Base-by-base conservation (phyloP, 257 asterid genomes). In the Ehretia macrophylla region DNA sequence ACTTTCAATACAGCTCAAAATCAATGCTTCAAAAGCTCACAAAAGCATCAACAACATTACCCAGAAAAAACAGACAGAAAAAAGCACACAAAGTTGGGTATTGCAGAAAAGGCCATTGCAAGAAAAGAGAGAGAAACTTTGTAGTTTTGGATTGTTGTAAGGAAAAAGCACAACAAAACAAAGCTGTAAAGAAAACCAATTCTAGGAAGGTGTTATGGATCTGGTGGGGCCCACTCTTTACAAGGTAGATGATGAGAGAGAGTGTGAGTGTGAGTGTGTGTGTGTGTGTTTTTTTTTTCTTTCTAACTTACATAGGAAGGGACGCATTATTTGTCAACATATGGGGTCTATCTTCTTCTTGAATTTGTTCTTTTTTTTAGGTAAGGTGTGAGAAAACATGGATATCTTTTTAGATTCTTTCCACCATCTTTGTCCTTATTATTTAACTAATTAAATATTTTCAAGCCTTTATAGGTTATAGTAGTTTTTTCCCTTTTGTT, bases 271-370 rank as follows among this genome's bases (percentile, higher is more conserved):
- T 64, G 52, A 77, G 47, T 42, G 16, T 10, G 20, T 3, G 20
- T 4, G 18, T 70, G n/a, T n/a, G n/a, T n/a, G n/a, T n/a, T n/a
- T n/a, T n/a, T n/a, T n/a, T n/a, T n/a, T n/a, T n/a, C n/a, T n/a
- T n/a, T n/a, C n/a, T n/a, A 74, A 72, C 85, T 83, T 77, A 74
- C 71, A 59, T 66, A 62, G 67, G 83, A 80, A 82, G n/a, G 72
- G 87, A 75, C 76, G 72, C 75, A 62, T 84, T 87, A 83, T 79
- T 81, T 81, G 87, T 86, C 87, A 86, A 77, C 73, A 61, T 19
- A 39, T 68, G 75, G 84, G 85, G 60, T 68, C 44, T 32, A 22
- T 50, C 32, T 64, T 37, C 11, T 14, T 37, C 45, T 64, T 60
- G 51, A 65, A 65, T 53, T 51, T 64, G 64, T 68, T 58, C 46